Base-by-base conservation (phyloP, 2,329 filamentous ascomycete species). In the Dichotomopilus funicola region DNA sequence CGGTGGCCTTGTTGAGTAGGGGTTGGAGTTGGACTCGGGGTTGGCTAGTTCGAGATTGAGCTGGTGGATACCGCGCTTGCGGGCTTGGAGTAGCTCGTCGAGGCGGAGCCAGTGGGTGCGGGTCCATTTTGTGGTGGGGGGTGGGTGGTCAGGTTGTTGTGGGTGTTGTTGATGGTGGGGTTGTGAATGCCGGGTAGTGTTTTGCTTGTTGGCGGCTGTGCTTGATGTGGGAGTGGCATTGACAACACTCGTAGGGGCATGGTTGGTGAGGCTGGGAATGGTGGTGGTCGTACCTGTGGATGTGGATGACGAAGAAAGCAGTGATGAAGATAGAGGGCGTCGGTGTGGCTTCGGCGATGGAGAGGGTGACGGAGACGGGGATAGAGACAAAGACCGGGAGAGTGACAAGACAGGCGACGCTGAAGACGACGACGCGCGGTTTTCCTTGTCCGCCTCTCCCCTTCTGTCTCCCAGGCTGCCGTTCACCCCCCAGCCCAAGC, bases 61-160 rank as follows among this genome's bases (percentile, higher is more conserved):
- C 7, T 65, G 66, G 43, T 71, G 72, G 2, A 73, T 71, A 2
- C 74, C 73, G 54, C 63, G 61, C 9, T 78, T 77, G 34, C 79
- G 77, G n/a, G 75, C 68, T 49, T 78, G 75, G 12, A 83, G 69
- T 2, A 82, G 67, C 53, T 73, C 69, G 64, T 82, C 75, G 36
- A 83, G 73, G 43, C 75, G 68, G 31, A 77, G 62, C 80, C 80
- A 83, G 69, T 83, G 79, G 34, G 71, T 65, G 43, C 72, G 71
- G 5, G 77, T 72, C 79, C 79, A 82, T 3, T 49, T 43, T 49
- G 51, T 65, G 12, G 37, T 43, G 34, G 55, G 55, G 42, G 57
- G 58, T 1, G 51, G n/a, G 45, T 33, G 44, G 37, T 10, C 47
- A 1, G 5, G 57, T 41, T 8, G 51, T 36, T 13, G 55, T 7